phyloP scores from a whole-genome alignment of 129 eudicot species.

The Smallanthus sonchifolius region DNA sequence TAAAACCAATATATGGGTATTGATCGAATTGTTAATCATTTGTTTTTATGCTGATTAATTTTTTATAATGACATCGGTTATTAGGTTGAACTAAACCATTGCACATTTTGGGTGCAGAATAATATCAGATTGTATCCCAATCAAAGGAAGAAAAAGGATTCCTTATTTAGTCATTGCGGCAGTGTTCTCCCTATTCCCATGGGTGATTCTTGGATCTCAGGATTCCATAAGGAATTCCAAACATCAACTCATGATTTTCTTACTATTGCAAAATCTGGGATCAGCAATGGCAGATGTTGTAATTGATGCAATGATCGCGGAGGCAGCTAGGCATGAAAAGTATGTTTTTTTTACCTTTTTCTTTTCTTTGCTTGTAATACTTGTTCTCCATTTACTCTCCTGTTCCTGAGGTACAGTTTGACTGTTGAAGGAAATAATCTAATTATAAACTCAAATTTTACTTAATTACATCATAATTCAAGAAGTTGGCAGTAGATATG shows the following conservation, averaged over 20 bases:
- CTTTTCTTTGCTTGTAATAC: background rate
- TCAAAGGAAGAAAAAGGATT: conserved; percentile 73
- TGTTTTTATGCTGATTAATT: conserved; percentile 7
- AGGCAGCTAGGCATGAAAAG: conserved; percentile 81
- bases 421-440: background rate
- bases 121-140: conserved; percentile 85
- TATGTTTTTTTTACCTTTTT: conserved; percentile 23
- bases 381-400: background rate
- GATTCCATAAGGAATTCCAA: conserved; percentile 54
- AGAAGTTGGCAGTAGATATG: background rate
- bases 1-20: conserved; percentile 95
- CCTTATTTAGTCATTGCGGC: conserved; percentile 83
- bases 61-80: background rate
- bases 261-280: conserved; percentile 80
- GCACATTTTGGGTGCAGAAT: conserved; percentile 53
- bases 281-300: conserved; percentile 99
- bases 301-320: conserved; percentile 98
- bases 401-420: background rate
- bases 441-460: background rate
- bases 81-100: background rate
- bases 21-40: conserved; percentile 14
- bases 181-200: conserved; percentile 72
- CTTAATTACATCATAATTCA: background rate
- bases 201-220: conserved; percentile 62
- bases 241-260: conserved; percentile 57